Percentiles rank a stretch among this genome's conserved stretches.
phyloP scores from a whole-genome alignment of 495 filamentous ascomycete species.

The Xanthoparmelia taractica region DNA sequence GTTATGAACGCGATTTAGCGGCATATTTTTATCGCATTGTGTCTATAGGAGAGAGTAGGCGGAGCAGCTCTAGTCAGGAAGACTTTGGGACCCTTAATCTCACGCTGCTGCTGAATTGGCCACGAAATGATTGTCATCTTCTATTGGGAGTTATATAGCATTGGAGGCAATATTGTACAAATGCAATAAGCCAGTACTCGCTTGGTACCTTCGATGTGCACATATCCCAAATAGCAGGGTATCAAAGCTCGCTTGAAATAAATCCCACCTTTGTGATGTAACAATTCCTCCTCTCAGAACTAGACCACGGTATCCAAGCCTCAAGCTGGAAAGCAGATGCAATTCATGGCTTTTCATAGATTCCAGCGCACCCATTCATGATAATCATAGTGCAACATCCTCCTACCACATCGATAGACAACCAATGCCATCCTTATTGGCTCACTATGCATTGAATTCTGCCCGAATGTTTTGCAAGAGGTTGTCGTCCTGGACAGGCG shows the following conservation, averaged over 20 bases:
- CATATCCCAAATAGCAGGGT: background rate
- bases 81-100: background rate
- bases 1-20: slow-evolving; percentile 12
- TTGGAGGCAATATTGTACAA: background rate
- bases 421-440: background rate
- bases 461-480: background rate
- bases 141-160: background rate
- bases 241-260: no score
- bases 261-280: no score
- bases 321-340: background rate
- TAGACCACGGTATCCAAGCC: background rate
- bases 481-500: background rate
- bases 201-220: background rate
- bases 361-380: background rate
- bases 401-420: background rate
- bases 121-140: background rate
- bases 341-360: background rate
- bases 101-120: background rate
- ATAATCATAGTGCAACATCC: background rate
- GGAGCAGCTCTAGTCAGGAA: background rate
- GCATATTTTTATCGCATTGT: slow-evolving; percentile 4
- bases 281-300: background rate
- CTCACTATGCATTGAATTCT: background rate
- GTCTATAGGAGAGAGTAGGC: background rate
- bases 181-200: background rate